Percentiles rank a stretch among this genome's conserved stretches.
These are phyloP conservation scores for Hypoxylon fragiforme DNA, from an alignment of 495 filamentous ascomycete species.

Conservation along the genomic window DNA sequence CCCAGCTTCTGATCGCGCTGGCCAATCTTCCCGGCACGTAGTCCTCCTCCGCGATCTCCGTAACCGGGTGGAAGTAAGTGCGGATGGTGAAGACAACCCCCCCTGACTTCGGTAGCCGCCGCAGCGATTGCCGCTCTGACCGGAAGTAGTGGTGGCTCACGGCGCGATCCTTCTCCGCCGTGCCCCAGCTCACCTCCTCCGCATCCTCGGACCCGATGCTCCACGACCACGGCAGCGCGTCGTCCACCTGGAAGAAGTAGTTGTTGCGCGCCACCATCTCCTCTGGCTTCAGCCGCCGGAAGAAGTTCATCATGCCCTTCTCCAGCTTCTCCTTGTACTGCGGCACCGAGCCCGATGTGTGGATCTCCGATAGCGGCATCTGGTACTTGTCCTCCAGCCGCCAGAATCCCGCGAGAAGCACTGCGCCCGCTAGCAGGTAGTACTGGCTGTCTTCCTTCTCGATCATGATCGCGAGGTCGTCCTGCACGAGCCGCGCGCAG, in stretches of 20 bases:
- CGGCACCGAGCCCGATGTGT: slow-evolving; percentile 80
- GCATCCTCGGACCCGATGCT: slow-evolving; percentile 77
- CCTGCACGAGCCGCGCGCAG: slow-evolving; percentile 73
- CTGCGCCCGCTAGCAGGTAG: slow-evolving; percentile 77
- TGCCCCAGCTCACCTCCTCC: slow-evolving; percentile 67
- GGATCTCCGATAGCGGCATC: slow-evolving; percentile 82
- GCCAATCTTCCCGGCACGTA: slow-evolving; percentile 74
- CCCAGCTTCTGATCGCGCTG: slow-evolving; percentile 80
- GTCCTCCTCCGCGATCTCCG: slow-evolving; percentile 65
- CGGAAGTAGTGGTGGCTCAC: slow-evolving; percentile 79
- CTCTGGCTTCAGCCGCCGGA: slow-evolving; percentile 65
- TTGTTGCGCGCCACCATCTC: slow-evolving; percentile 65
- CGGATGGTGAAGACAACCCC: slow-evolving; percentile 81
- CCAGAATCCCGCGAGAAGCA: slow-evolving; percentile 87
- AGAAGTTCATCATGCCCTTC: slow-evolving; percentile 83
- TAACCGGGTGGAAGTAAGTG: slow-evolving; percentile 76
- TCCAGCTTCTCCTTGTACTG: slow-evolving; percentile 76
- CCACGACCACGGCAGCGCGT: slow-evolving; percentile 67
- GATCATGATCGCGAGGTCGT: slow-evolving; percentile 87
- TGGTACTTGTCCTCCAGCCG: slow-evolving; percentile 81
- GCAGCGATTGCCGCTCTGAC: slow-evolving; percentile 76
- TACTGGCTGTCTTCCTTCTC: slow-evolving; percentile 79
- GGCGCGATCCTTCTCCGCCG: slow-evolving; percentile 74
- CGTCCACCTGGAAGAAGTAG: slow-evolving; percentile 82
- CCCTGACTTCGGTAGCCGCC: slow-evolving; percentile 71